Base-by-base conservation (phyloP, 345 rosid genomes). In the Ricinus communis region DNA sequence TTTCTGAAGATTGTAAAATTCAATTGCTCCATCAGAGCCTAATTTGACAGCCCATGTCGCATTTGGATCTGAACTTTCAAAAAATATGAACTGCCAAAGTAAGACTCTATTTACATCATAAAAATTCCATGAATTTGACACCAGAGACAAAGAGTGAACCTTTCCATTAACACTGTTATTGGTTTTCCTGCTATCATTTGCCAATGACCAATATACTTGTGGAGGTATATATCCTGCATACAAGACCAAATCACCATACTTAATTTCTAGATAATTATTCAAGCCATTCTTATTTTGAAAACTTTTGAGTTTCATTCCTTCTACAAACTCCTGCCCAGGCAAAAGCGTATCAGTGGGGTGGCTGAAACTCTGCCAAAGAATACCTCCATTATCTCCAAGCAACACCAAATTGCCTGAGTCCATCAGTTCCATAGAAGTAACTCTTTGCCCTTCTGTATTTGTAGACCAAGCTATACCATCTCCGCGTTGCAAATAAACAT, bases 341-440 rank as follows among this genome's bases (percentile, higher is more conserved):
- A 85, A 72, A 49, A 85, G 80, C 3, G 88, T 80, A 67, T 85
- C 86, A 0, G 86, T 80, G 21, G 88, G 86, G 25, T 69, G 38
- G 71, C 78, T 49, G 72, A 82, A 85, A 69, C 88, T 87, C 82
- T 87, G 84, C 91, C 91, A 85, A 28, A 87, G 71, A 58, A 64
- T 21, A 6, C 28, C 53, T 50, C 66, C 66, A n/a, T 46, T 56
- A 12, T 64, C 66, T 41, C 81, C 86, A 25, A 43, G 80, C 81
- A 87, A 73, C 19, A 83, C 86, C 80, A 87, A 77, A 78, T 85
- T 87, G 8, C 91, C 91, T 0, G 87, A 85, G 45, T 85, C 83
- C 73, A n/a, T 51, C 80, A 87, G 68, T 60, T 74, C 80, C 85
- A 87, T 69, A 0, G 82, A 74, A 18, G 68, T 22, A 31, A 58